phyloP scores from a whole-genome alignment of 306 rosid species.

The Cicer judaicum region DNA sequence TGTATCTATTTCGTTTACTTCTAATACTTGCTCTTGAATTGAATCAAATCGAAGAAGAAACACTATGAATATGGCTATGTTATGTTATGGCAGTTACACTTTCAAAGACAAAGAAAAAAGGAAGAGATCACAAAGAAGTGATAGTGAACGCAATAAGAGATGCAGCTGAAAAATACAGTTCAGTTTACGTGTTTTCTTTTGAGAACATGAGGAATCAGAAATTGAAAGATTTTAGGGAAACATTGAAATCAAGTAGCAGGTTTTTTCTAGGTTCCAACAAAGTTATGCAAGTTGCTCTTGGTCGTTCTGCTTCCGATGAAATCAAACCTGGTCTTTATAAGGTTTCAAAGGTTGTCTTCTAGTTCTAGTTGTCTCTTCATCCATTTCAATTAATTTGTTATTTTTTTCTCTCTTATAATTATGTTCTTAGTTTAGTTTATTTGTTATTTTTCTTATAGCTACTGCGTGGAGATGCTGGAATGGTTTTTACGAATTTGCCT shows the following conservation, averaged over 20 bases:
- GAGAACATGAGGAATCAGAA: constrained; percentile 95
- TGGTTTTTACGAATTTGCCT: constrained; percentile 70
- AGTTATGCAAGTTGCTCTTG: constrained; percentile 89
- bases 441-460: constrained; percentile 49
- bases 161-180: constrained; percentile 73
- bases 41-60: not conserved
- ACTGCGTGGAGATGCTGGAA: constrained; percentile 89
- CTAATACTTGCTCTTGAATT: too few species aligned
- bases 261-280: constrained; percentile 96
- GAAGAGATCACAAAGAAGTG: constrained; percentile 79
- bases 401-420: not conserved
- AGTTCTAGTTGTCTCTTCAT: not conserved
- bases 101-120: constrained; percentile 92
- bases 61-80: not conserved
- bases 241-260: constrained; percentile 72
- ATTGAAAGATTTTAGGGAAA: constrained; percentile 88
- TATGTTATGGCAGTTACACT: constrained; percentile 69
- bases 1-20: not conserved
- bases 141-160: constrained; percentile 66
- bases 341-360: constrained; percentile 74
- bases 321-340: constrained; percentile 60
- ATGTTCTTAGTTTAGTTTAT: not conserved
- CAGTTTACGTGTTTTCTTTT: constrained; percentile 72
- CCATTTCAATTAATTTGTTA: not conserved
- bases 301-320: constrained; percentile 82